phyloP scores from a whole-genome alignment of 2,329 filamentous ascomycete genomes.

The Xylariales sp. region DNA sequence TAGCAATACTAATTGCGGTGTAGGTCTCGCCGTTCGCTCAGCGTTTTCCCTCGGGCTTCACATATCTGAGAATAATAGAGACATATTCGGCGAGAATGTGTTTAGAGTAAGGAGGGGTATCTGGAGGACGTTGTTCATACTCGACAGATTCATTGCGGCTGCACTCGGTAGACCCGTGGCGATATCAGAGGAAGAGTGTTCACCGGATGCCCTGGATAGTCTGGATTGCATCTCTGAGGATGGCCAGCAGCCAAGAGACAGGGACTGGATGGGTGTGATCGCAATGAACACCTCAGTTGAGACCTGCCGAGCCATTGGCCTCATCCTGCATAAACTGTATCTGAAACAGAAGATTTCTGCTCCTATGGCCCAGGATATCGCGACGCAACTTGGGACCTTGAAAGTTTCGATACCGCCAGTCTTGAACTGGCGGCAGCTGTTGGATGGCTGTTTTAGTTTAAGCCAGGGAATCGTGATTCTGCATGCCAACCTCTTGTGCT shows the following conservation, averaged over 20 bases:
- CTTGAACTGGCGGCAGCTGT: conserved; percentile 48
- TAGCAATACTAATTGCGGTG: background rate
- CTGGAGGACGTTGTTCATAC: conserved; percentile 61
- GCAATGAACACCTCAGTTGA: conserved; percentile 51
- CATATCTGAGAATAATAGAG: conserved; percentile 53
- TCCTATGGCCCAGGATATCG: conserved; percentile 52
- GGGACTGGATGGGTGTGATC: conserved; percentile 22
- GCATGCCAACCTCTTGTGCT: conserved; percentile 58
- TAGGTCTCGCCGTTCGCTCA: conserved; percentile 60
- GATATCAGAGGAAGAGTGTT: conserved; percentile 60
- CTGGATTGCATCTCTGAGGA: conserved; percentile 4
- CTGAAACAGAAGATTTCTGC: conserved; percentile 55
- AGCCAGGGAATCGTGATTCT: conserved; percentile 54
- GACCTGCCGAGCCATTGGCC: conserved; percentile 53
- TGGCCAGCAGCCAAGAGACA: conserved; percentile 2
- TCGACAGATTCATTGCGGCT: conserved; percentile 60
- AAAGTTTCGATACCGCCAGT: conserved; percentile 39
- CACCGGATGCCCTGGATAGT: conserved; percentile 37
- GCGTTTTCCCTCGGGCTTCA: conserved; percentile 61
- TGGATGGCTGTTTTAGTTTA: conserved; percentile 31
- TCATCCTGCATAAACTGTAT: conserved; percentile 56
- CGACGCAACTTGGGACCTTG: conserved; percentile 48
- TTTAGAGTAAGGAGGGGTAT: conserved; percentile 49
- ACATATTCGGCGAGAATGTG: conserved; percentile 44
- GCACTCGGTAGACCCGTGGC: conserved; percentile 58